Evolutionary conservation across 2,329 filamentous ascomycete genomes (phyloP).

Genomic region (Colletotrichum brevisporum): DNA sequence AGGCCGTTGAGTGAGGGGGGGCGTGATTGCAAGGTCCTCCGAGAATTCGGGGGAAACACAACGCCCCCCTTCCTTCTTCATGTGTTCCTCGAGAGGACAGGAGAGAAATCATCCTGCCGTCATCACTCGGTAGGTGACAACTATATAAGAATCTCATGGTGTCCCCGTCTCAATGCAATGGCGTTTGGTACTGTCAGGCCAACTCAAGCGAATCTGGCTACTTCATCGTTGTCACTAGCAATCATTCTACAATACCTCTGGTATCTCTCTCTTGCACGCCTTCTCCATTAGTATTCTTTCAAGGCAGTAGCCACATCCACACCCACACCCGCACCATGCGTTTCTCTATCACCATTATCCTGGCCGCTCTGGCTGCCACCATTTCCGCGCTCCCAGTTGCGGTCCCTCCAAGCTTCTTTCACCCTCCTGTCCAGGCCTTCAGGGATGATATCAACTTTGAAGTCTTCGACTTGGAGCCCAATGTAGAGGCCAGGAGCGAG

Average conservation of each 20-base stretch:
- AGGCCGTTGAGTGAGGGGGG: background rate
- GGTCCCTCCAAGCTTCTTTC: background rate
- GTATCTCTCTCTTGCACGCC: background rate
- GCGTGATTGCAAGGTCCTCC: background rate
- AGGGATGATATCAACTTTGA: background rate
- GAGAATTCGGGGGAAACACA: background rate
- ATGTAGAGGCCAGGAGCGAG: background rate
- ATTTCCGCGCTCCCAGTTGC: background rate
- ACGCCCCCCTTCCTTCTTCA: background rate
- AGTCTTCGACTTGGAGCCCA: background rate
- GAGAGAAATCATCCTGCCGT: too few species aligned
- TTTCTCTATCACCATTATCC: background rate
- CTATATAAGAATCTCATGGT: background rate
- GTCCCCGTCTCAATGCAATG: too few species aligned
- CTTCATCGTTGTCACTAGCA: too few species aligned
- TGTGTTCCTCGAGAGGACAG: background rate
- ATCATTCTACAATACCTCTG: background rate
- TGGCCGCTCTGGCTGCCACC: background rate
- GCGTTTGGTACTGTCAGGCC: background rate
- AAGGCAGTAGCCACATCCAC: background rate
- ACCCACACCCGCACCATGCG: conserved; percentile 3
- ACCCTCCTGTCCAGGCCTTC: background rate
- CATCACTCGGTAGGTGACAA: background rate
- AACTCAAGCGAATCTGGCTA: background rate
- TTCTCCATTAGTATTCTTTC: background rate